Evolutionary conservation across 2,329 filamentous ascomycete species (phyloP).

Genomic region (Pseudocercospora vitis): DNA sequence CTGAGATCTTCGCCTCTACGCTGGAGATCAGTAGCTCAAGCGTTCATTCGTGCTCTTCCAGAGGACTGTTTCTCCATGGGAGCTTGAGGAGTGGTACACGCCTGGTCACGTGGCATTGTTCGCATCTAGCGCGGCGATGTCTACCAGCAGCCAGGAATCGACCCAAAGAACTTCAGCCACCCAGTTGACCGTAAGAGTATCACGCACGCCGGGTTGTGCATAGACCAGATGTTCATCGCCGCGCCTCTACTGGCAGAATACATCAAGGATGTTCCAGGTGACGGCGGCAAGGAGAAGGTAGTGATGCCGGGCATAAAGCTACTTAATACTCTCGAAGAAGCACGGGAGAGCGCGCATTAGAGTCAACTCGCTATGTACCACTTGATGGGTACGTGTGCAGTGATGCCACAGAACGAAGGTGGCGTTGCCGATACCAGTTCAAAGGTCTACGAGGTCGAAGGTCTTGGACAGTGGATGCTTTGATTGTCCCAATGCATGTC

Average conservation of each 20-base stretch:
- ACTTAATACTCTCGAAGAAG: slow-evolving; percentile 1
- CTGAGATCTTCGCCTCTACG: no score
- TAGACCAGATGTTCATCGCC: not conserved
- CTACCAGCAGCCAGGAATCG: not conserved
- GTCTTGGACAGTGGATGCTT: slow-evolving; percentile 29
- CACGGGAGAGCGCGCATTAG: slow-evolving; percentile 8
- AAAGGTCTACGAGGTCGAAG: slow-evolving; percentile 22
- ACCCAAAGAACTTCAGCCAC: slow-evolving; percentile 4
- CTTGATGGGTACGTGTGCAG: slow-evolving; percentile 15
- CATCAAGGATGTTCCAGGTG: not conserved
- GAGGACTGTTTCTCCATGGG: no score
- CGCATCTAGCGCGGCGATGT: not conserved
- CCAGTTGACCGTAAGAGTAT: not conserved
- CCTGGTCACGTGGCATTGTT: not conserved
- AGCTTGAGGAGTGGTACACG: slow-evolving; percentile 6
- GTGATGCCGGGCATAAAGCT: not conserved
- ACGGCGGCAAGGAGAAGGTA: not conserved
- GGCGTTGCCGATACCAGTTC: slow-evolving; percentile 27
- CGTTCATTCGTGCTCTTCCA: no score
- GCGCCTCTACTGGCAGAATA: not conserved
- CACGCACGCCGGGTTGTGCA: slow-evolving; percentile 2
- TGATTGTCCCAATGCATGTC: slow-evolving; percentile 22
- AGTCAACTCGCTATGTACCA: slow-evolving; percentile 17
- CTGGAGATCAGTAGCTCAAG: no score
- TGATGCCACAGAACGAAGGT: slow-evolving; percentile 22